Evolutionary conservation across 768 basidiomycete genomes (phyloP), one percentile per base, ranked within the genome.

Genomic region (Suillus paluster): DNA sequence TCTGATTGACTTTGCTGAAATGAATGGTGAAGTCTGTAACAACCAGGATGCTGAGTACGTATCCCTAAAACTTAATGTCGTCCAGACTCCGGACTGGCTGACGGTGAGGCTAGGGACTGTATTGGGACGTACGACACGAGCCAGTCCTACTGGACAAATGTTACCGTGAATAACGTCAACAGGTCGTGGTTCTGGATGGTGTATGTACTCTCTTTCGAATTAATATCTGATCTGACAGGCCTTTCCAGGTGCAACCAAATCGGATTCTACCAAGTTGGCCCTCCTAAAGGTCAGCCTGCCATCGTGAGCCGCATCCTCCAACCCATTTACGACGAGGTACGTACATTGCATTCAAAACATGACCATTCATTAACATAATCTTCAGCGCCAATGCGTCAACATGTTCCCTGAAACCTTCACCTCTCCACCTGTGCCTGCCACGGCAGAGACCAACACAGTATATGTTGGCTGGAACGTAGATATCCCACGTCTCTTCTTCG

Each of bases 141-240:
- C 23, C 62, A 69, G 55, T 57, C 72, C 1, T 83, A 67, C 70
- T 92, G 79, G 75, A 87, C 86, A 15, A 75, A 87, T 63, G 85
- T 79, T 3, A 71, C 77, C 8, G 72, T 91, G 45, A 75, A 89
- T 70, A 85, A 91, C 62, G 61, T 77, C 0, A 65, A 62, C 4
- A 82, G 90, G 25, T 89, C 90, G 4, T 92, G 90, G 89, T 73
- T 77, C 61, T 91, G 90, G 90, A 84, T 89, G 68, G 83, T 86
- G 87, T 83, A 73, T 62, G 81, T 70, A 34, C 11, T 36, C 10
- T 36, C 36, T 1, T 55, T 59, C 3, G 19, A 46, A 59, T 21
- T 23, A 23, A 23, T 1, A 36, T 12, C 36, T 36, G 3, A 11
- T 11, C 36, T 36, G 36, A 61, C 38, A 46, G n/a, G 42, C 57